Evolutionary conservation across 805 yeast species (phyloP).

Genomic region (Kurtzmaniella cleridarum): DNA sequence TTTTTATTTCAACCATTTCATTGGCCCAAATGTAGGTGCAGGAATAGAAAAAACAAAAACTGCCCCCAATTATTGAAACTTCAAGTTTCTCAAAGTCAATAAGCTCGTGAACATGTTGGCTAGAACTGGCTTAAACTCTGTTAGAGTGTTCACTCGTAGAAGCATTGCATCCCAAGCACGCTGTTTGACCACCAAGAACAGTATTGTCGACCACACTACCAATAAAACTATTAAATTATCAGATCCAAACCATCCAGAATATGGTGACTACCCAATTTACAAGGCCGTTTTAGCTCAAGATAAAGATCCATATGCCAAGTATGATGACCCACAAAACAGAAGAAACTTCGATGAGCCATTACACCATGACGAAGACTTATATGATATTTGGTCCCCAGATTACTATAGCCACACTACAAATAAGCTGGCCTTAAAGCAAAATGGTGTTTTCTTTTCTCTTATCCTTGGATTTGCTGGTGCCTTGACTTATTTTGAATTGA

Average conservation of each 20-base stretch:
- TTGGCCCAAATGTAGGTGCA: too few species aligned
- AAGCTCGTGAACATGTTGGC: slow-evolving; percentile 18
- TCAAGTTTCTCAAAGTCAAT: background rate
- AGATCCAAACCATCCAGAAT: slow-evolving; percentile 38
- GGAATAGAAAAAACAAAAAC: background rate
- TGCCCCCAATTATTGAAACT: background rate
- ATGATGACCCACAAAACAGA: slow-evolving; percentile 77
- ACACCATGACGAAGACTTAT: slow-evolving; percentile 64
- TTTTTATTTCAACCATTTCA: background rate
- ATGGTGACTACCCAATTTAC: slow-evolving; percentile 61
- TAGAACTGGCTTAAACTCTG: slow-evolving; percentile 20
- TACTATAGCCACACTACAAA: slow-evolving; percentile 57
- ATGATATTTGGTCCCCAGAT: slow-evolving; percentile 87
- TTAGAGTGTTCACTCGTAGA: slow-evolving; percentile 8
- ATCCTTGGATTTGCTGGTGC: slow-evolving; percentile 40
- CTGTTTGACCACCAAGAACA: slow-evolving; percentile 27
- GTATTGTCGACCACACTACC: slow-evolving; percentile 36
- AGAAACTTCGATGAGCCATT: slow-evolving; percentile 72
- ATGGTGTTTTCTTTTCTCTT: slow-evolving; percentile 42
- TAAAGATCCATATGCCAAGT: slow-evolving; percentile 66
- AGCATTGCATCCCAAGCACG: slow-evolving; percentile 7
- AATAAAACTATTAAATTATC: slow-evolving; percentile 35
- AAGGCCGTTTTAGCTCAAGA: slow-evolving; percentile 54
- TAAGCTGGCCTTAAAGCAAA: slow-evolving; percentile 54
- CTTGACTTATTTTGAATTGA: slow-evolving; percentile 43